These are phyloP conservation scores for Fragaria ananassa DNA, from an alignment of 306 rosid species.

Conservation along the genomic window DNA sequence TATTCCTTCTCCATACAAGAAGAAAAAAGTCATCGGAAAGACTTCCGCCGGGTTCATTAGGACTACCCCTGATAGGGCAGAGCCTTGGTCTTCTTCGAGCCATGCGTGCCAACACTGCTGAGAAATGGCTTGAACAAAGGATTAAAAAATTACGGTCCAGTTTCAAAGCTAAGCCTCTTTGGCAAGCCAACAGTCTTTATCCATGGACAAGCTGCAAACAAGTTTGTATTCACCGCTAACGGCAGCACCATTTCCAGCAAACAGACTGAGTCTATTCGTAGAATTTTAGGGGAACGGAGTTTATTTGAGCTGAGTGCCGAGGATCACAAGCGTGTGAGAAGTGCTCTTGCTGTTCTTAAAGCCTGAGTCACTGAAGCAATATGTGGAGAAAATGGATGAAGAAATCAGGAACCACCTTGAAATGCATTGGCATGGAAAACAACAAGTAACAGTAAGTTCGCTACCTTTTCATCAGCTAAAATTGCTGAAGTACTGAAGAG, in stretches of 20 bases:
- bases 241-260: too few relatives aligned
- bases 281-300: slow-evolving; percentile 54
- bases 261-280: slow-evolving; percentile 46
- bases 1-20: slow-evolving; percentile 37
- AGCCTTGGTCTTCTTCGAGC: slow-evolving; percentile 54
- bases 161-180: slow-evolving; percentile 68
- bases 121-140: slow-evolving; percentile 57
- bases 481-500: background rate
- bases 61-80: slow-evolving; percentile 65
- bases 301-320: slow-evolving; percentile 43
- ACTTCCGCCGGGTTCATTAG: slow-evolving; percentile 78
- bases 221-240: slow-evolving; percentile 36
- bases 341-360: slow-evolving; percentile 63
- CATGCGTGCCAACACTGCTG: slow-evolving; percentile 60
- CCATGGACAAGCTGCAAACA: slow-evolving; percentile 67
- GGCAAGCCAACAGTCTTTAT: slow-evolving; percentile 71
- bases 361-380: slow-evolving; percentile 64
- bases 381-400: slow-evolving; percentile 58
- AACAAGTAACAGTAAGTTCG: slow-evolving; percentile 42
- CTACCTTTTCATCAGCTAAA: background rate
- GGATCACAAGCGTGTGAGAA: slow-evolving; percentile 59
- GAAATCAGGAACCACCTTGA: slow-evolving; percentile 59
- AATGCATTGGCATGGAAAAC: slow-evolving; percentile 60
- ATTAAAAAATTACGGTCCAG: slow-evolving; percentile 57
- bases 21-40: slow-evolving; percentile 37